These are phyloP conservation scores for Lactarius pseudohatsudake DNA, from an alignment of 768 basidiomycete genomes.

Conservation along the genomic window DNA sequence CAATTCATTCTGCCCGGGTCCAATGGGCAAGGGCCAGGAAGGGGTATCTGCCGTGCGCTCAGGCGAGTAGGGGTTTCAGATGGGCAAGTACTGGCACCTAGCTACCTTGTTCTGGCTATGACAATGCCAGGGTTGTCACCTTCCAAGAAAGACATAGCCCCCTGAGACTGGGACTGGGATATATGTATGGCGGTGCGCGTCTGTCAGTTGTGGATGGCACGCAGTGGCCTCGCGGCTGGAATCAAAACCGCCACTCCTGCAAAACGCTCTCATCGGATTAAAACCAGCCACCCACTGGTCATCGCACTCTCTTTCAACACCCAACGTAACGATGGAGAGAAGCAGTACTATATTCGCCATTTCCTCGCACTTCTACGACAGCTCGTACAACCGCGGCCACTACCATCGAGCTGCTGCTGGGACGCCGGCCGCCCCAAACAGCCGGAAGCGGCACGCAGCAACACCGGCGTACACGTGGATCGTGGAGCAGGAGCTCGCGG, in stretches of 20 bases:
- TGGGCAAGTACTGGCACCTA: conserved; percentile 10
- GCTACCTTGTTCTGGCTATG: not conserved
- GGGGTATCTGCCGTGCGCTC: not conserved
- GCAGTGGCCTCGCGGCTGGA: conserved; percentile 23
- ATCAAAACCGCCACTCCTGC: conserved; percentile 14
- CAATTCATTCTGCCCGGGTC: conserved; percentile 7
- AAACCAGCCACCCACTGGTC: not conserved
- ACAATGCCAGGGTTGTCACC: not conserved
- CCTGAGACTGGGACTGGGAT: not conserved
- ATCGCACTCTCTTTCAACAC: not conserved
- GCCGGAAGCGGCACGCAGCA: conserved; percentile 33
- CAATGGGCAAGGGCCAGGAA: not conserved
- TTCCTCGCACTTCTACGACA: conserved; percentile 24
- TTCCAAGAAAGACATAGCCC: not conserved
- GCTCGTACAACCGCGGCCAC: conserved; percentile 17
- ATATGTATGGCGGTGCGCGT: conserved; percentile 1
- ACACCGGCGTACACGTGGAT: conserved; percentile 42
- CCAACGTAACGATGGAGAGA: conserved; percentile 20
- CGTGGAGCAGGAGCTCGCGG: conserved; percentile 51
- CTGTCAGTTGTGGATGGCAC: conserved; percentile 13
- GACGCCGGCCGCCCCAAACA: not conserved
- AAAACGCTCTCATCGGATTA: conserved; percentile 2
- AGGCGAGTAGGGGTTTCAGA: not conserved
- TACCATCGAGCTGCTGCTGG: conserved; percentile 14
- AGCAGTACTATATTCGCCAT: conserved; percentile 27